These are phyloP conservation scores for Cornus suecica DNA, from an alignment of 148 eudicot genomes.

Conservation along the genomic window DNA sequence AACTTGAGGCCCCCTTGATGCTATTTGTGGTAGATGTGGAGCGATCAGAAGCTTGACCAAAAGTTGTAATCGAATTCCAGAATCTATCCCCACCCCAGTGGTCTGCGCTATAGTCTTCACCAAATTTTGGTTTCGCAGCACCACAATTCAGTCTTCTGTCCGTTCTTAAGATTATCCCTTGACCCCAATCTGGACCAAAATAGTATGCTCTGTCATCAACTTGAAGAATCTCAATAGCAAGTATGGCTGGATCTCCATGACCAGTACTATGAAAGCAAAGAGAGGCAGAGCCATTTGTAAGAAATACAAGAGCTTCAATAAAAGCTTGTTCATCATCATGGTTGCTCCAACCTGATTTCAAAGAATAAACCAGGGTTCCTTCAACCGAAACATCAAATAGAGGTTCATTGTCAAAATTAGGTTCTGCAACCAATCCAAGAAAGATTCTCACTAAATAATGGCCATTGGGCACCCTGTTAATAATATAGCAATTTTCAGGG, in stretches of 20 bases:
- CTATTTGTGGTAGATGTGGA: slow-evolving; percentile 39
- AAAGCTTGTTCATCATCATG: slow-evolving; percentile 75
- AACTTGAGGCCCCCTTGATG: slow-evolving; percentile 49
- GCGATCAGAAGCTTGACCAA: slow-evolving; percentile 57
- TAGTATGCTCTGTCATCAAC: slow-evolving; percentile 69
- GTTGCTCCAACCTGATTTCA: slow-evolving; percentile 82
- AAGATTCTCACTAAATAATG: slow-evolving; percentile 79
- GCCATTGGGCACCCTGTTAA: slow-evolving; percentile 65
- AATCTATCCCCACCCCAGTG: slow-evolving; percentile 97
- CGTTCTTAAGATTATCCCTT: slow-evolving; percentile 68
- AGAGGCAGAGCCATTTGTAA: slow-evolving; percentile 58
- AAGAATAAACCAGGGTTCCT: slow-evolving; percentile 73
- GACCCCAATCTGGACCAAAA: slow-evolving; percentile 66
- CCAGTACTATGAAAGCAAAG: slow-evolving; percentile 98
- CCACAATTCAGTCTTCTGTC: slow-evolving; percentile 68
- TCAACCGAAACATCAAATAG: slow-evolving; percentile 83
- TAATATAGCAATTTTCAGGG: slow-evolving; percentile 86
- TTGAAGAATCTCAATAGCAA: slow-evolving; percentile 88
- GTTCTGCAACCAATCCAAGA: slow-evolving; percentile 69
- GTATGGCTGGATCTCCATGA: slow-evolving; percentile 90
- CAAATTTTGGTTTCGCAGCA: slow-evolving; percentile 61
- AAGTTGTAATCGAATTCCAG: slow-evolving; percentile 61
- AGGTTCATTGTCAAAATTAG: slow-evolving; percentile 86
- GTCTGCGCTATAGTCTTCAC: slow-evolving; percentile 67
- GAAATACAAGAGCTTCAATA: slow-evolving; percentile 75